Percentiles rank a stretch among this genome's conserved stretches.
phyloP scores from a whole-genome alignment of 352 stramenopile species.

The Pythium volutum region DNA sequence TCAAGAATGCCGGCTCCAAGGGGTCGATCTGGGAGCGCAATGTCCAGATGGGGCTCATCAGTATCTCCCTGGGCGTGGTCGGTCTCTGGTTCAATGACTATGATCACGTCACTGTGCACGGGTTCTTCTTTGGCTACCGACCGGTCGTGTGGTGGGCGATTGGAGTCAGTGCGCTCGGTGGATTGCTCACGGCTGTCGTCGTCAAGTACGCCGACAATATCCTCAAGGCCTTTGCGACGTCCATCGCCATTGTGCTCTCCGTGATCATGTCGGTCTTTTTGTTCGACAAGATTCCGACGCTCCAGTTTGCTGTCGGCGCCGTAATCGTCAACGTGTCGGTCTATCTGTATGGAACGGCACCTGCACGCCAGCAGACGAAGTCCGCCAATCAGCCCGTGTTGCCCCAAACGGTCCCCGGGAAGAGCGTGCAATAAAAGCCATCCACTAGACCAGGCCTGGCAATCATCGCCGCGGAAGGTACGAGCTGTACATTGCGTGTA shows the following conservation, averaged over 20 bases:
- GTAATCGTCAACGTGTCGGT: conserved; percentile 80
- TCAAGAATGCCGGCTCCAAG: conserved; percentile 62
- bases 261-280: conserved; percentile 83
- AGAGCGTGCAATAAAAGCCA: not conserved
- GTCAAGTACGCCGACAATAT: conserved; percentile 89
- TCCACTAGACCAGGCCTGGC: not conserved
- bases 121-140: conserved; percentile 85
- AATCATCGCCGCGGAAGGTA: not conserved
- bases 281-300: conserved; percentile 77
- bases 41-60: conserved; percentile 79
- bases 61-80: conserved; percentile 50
- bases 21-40: conserved; percentile 81
- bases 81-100: conserved; percentile 66
- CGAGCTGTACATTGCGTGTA: not conserved
- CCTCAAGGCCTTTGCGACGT: conserved; percentile 84
- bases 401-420: conserved; percentile 3
- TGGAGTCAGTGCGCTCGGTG: conserved; percentile 60
- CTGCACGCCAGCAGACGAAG: conserved; percentile 29
- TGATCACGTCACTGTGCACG: conserved; percentile 41
- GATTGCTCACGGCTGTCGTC: conserved; percentile 76
- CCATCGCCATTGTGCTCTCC: conserved; percentile 77
- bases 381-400: conserved; percentile 3
- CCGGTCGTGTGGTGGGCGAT: conserved; percentile 77
- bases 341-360: conserved; percentile 71
- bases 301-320: conserved; percentile 69